phyloP scores from a whole-genome alignment of 768 basidiomycete genomes.

The Rhodosporidiobolus sp. region DNA sequence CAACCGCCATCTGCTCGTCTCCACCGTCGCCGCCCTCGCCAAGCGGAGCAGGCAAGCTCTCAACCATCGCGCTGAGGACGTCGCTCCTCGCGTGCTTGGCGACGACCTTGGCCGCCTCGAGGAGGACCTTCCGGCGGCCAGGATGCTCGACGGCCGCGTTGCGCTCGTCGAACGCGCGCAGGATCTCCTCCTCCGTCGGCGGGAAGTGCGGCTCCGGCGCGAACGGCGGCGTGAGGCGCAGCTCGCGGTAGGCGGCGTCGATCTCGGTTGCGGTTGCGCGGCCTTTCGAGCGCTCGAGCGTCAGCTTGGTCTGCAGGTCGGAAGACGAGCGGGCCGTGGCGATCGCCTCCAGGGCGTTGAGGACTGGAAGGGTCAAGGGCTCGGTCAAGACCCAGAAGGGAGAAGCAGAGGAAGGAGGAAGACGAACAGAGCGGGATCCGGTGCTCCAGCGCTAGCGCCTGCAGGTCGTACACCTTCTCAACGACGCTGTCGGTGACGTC shows the following conservation, averaged over 20 bases:
- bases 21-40: neutral
- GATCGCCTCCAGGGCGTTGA: constrained; percentile 25
- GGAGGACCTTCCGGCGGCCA: constrained; percentile 14
- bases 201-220: neutral
- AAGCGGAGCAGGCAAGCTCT: neutral
- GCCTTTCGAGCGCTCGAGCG: constrained; percentile 15
- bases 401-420: neutral
- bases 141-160: constrained; percentile 12
- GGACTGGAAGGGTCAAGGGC: neutral
- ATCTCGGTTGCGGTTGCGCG: constrained; percentile 18
- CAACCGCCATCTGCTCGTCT: neutral
- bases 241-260: constrained; percentile 17
- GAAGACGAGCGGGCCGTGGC: constrained; percentile 10
- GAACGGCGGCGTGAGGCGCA: constrained; percentile 16
- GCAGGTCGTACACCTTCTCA: constrained; percentile 4
- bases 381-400: neutral
- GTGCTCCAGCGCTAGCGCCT: neutral
- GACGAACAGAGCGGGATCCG: constrained; percentile 10
- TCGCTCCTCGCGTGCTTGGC: constrained; percentile 17
- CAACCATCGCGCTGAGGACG: constrained; percentile 3
- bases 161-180: constrained; percentile 10
- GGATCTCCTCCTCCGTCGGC: neutral
- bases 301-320: constrained; percentile 16
- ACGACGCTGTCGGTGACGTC: constrained; percentile 22
- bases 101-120: constrained; percentile 4